These are phyloP conservation scores for Alternaria ventricosa DNA, from an alignment of 2,329 filamentous ascomycete genomes.

Conservation along the genomic window DNA sequence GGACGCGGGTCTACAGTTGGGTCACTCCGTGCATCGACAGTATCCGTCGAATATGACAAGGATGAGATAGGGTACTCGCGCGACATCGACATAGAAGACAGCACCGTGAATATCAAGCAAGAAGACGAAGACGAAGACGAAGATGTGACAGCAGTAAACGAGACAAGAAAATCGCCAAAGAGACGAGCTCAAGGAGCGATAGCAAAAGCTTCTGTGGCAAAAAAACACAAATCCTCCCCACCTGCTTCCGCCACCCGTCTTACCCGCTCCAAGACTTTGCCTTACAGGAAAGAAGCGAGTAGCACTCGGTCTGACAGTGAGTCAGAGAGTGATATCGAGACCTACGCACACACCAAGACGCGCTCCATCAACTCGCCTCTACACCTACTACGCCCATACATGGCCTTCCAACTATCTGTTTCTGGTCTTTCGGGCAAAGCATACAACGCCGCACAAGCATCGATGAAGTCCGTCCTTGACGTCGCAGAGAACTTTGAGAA, in stretches of 20 bases:
- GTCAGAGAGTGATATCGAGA: not conserved
- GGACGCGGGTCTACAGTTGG: not conserved
- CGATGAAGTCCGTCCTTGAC: not conserved
- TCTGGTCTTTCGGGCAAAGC: not conserved
- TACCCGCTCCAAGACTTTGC: not conserved
- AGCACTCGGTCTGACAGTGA: not conserved
- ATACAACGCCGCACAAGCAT: not conserved
- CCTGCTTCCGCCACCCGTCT: not conserved
- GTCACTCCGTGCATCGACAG: not conserved
- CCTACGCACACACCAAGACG: not conserved
- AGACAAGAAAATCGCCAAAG: not conserved
- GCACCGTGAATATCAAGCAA: not conserved
- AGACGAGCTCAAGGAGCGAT: not conserved
- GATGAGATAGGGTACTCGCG: not conserved
- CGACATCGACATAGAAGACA: not conserved
- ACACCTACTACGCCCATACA: not conserved
- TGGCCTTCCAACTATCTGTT: constrained; percentile 6
- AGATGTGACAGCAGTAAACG: not conserved
- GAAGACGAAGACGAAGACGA: not conserved
- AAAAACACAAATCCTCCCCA: not conserved
- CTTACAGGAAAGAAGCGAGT: not conserved
- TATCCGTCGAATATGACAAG: not conserved
- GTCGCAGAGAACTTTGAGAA: not conserved
- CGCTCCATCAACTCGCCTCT: not conserved
- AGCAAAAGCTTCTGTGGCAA: not conserved